These are phyloP conservation scores for Aspergillus pseudoglaucus DNA, from an alignment of 2,329 filamentous ascomycete species.

Conservation along the genomic window DNA sequence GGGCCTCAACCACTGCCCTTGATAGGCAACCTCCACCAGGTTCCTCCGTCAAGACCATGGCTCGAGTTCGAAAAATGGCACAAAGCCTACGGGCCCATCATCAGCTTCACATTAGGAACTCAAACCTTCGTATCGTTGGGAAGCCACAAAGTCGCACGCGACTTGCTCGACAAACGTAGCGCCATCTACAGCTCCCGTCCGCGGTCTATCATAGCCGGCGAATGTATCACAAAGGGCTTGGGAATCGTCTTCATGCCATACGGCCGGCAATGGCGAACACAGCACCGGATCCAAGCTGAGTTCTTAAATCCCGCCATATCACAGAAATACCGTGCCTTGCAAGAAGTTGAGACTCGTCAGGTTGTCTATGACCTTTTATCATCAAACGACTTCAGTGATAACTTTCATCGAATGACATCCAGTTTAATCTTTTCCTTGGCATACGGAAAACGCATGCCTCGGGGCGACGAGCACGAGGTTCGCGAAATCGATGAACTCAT, in stretches of 20 bases:
- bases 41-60: constrained; percentile 16
- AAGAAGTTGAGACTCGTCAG: constrained; percentile 44
- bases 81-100: constrained; percentile 28
- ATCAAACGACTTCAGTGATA: constrained; percentile 37
- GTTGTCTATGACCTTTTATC: constrained; percentile 38
- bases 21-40: constrained; percentile 29
- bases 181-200: constrained; percentile 48
- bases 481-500: constrained; percentile 42
- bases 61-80: constrained; percentile 25
- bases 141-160: constrained; percentile 46
- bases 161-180: constrained; percentile 50
- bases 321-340: constrained; percentile 35
- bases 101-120: constrained; percentile 25
- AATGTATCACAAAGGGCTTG: constrained; percentile 33
- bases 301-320: constrained; percentile 24
- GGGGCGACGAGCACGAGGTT: constrained; percentile 38
- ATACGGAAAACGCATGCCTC: constrained; percentile 43
- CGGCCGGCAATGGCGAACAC: constrained; percentile 32
- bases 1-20: constrained; percentile 23
- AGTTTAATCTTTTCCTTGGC: constrained; percentile 46
- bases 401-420: constrained; percentile 44
- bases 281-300: constrained; percentile 35
- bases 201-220: constrained; percentile 45
- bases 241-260: constrained; percentile 40
- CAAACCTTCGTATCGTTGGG: constrained; percentile 37